Base-by-base conservation (phyloP, 192 early-diverging fungal genomes). In the Podila epigama region DNA sequence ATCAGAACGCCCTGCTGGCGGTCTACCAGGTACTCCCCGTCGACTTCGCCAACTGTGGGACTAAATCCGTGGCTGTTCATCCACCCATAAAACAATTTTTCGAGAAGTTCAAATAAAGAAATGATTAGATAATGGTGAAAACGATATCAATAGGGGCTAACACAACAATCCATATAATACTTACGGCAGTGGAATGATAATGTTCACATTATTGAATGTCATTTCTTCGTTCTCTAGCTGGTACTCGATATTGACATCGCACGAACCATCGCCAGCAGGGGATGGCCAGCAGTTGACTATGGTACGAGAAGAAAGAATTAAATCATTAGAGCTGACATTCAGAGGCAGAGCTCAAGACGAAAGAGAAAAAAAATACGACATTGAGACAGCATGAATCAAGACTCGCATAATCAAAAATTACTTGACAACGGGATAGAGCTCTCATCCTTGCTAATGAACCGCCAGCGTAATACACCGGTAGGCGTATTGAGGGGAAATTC, bases 241-340 rank as follows among this genome's bases (percentile, higher is more conserved):
- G 69, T 97, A 99, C 79, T 99, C 97, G 58, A 98, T 95, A 65
- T 95, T 99, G 27, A 99, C 97, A 79, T 97, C 96, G 50, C 90
- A 90, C 1, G 89, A 86, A 4, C 97, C 96, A 77, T 85, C 90
- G 51, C 90, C 95, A 31, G 90, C 86, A 32, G 93, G 95, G 20
- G 95, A 92, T 25, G 97, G 96, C 97, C 97, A 99, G 86, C 97
- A 99, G 83, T 95, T 99, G 79, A 98, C 91, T 92, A 69, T 50
- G 31, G 44, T 25, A 12, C 20, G 37, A 25, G 60, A 31, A n/a
- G 53, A 54, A 44, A 54, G 37, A 36, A 70, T 18, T 12, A 8
- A 8, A 1, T 20, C 2, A 25, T 27, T 39, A 62, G 28, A 51
- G 8, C 3, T 35, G 18, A 28, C 22, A 22, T 10, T 3, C 13